Percentiles rank a stretch among this genome's conserved stretches.
phyloP scores from a whole-genome alignment of 768 basidiomycete species.

The Calocera cornea region DNA sequence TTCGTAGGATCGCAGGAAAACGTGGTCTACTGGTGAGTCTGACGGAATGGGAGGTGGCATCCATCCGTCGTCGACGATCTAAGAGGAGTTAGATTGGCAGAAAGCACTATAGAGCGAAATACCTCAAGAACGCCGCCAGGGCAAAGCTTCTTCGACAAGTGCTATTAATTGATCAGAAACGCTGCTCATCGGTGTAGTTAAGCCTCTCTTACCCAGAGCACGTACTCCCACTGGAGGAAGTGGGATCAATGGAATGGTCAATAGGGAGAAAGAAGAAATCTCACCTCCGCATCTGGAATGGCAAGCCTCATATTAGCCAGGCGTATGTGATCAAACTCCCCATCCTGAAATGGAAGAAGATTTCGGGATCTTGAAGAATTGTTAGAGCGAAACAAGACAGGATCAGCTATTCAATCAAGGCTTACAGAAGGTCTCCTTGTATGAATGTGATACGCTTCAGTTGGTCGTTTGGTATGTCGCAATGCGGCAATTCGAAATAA shows the following conservation, averaged over 20 bases:
- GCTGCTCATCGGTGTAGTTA: neutral
- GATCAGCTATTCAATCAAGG: neutral
- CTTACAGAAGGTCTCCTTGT: constrained; percentile 54
- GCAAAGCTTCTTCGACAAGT: neutral
- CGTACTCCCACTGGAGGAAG: neutral
- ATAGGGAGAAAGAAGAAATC: neutral
- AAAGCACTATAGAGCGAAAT: neutral
- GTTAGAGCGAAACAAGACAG: neutral
- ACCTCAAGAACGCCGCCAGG: neutral
- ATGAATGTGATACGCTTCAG: constrained; percentile 28
- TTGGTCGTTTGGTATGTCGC: neutral
- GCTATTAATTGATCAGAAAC: neutral
- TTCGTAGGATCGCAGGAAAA: neutral
- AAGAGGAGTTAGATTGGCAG: neutral
- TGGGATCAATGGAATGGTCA: neutral
- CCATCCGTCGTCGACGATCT: constrained; percentile 1
- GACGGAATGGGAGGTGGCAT: neutral
- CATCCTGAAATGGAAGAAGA: constrained; percentile 46
- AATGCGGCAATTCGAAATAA: neutral
- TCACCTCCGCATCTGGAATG: constrained; percentile 35
- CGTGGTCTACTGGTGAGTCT: neutral
- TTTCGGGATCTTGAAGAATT: constrained; percentile 34
- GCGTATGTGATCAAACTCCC: constrained; percentile 56
- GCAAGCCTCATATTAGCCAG: constrained; percentile 54
- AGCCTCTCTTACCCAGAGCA: neutral